These are phyloP conservation scores for Detonula confervacea DNA, from an alignment of 352 stramenopile genomes.

Conservation along the genomic window DNA sequence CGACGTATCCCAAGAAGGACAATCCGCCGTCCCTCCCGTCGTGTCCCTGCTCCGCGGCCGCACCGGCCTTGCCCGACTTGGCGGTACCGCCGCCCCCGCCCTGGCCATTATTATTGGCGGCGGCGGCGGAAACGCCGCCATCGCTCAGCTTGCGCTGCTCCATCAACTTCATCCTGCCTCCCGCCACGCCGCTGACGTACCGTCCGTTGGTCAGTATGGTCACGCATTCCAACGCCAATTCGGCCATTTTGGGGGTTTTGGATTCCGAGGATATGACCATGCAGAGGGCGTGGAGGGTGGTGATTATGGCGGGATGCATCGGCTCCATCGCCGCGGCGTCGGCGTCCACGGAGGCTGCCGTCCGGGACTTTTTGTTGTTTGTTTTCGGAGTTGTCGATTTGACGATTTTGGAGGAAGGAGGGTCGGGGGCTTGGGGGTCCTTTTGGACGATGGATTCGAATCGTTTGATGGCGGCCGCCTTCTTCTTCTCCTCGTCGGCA, in stretches of 20 bases:
- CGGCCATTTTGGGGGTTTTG: constrained; percentile 72
- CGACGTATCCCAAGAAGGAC: constrained; percentile 58
- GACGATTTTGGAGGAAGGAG: neutral
- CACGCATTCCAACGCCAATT: constrained; percentile 73
- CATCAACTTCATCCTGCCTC: constrained; percentile 63
- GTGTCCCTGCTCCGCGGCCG: too few species aligned
- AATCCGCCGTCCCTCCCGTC: constrained; percentile 51
- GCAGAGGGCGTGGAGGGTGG: constrained; percentile 65
- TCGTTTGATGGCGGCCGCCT: constrained; percentile 32
- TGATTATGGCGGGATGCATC: constrained; percentile 72
- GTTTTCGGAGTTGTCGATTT: constrained; percentile 5
- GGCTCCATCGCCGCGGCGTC: constrained; percentile 68
- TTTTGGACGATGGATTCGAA: constrained; percentile 48
- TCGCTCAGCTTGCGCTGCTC: constrained; percentile 53
- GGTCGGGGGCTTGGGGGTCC: constrained; percentile 13
- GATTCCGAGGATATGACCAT: constrained; percentile 68
- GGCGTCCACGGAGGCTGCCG: too few species aligned
- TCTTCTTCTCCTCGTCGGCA: constrained; percentile 24
- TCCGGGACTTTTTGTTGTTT: neutral
- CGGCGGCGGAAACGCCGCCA: neutral
- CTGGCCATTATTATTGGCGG: too few species aligned
- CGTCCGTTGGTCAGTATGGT: constrained; percentile 66
- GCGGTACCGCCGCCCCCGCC: neutral
- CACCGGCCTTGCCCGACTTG: neutral
- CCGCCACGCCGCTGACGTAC: constrained; percentile 77